Evolutionary conservation across 2,329 filamentous ascomycete genomes (phyloP).

Genomic region (Phyllosticta citribraziliensis): DNA sequence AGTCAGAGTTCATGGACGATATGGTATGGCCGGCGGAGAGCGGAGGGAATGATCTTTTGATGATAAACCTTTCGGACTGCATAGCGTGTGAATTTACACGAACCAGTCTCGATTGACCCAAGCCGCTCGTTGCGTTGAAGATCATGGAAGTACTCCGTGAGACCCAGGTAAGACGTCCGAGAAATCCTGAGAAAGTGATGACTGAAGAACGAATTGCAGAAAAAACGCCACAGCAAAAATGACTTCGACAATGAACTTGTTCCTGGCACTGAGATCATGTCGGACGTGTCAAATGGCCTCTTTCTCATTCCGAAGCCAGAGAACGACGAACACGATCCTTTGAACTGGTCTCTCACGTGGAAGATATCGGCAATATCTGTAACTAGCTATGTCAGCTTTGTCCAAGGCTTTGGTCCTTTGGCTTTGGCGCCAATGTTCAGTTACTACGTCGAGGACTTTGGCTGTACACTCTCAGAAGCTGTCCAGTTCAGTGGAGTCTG

Average conservation of each 20-base stretch:
- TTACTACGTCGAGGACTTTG: conserved; percentile 45
- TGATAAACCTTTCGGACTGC: background rate
- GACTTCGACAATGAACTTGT: conserved; percentile 46
- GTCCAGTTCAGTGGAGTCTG: conserved; percentile 48
- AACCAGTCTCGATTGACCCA: background rate
- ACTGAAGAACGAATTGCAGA: background rate
- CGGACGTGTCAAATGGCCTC: conserved; percentile 35
- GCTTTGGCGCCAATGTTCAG: conserved; percentile 51
- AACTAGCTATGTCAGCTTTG: conserved; percentile 39
- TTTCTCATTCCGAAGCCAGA: conserved; percentile 5
- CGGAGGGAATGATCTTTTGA: background rate
- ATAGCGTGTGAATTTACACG: background rate
- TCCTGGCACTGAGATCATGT: conserved; percentile 51
- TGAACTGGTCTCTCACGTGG: conserved; percentile 41
- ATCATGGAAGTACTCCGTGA: background rate
- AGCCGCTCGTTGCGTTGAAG: background rate
- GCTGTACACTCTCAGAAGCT: conserved; percentile 43
- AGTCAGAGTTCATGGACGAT: background rate
- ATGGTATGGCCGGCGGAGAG: background rate
- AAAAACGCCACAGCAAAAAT: conserved; percentile 32
- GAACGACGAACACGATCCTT: conserved; percentile 28
- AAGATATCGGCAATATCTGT: conserved; percentile 41
- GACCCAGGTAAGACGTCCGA: background rate
- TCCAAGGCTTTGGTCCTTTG: conserved; percentile 46
- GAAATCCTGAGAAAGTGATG: background rate